phyloP scores from a whole-genome alignment of 2,329 filamentous ascomycete genomes.

The Aspergillus sergii region DNA sequence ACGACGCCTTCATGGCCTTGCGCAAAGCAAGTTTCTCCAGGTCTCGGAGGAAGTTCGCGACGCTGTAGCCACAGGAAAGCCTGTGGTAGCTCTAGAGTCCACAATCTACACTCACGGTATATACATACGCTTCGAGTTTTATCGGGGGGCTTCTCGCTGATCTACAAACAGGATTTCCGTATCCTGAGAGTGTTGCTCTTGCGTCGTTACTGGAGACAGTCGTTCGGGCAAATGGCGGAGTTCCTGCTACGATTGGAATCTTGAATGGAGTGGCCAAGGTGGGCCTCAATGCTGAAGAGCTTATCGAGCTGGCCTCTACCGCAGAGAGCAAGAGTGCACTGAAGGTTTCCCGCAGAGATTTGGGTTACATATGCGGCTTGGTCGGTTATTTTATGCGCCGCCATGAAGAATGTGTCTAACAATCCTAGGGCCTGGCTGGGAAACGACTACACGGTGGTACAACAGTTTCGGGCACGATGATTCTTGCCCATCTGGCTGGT shows the following conservation, averaged over 20 bases:
- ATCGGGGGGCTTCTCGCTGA: conserved; percentile 5
- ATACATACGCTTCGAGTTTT: not conserved
- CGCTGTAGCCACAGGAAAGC: conserved; percentile 72
- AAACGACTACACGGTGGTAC: conserved; percentile 81
- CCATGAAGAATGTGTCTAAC: conserved; percentile 4
- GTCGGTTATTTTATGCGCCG: conserved; percentile 49
- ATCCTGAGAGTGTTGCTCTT: conserved; percentile 72
- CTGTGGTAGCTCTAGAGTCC: conserved; percentile 89
- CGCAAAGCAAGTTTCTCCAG: conserved; percentile 58
- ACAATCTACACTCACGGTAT: conserved; percentile 95
- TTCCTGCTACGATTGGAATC: conserved; percentile 90
- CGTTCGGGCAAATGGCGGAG: conserved; percentile 76
- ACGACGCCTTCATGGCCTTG: conserved; percentile 32
- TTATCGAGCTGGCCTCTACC: conserved; percentile 67
- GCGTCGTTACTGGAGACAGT: conserved; percentile 79
- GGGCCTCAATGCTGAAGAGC: conserved; percentile 72
- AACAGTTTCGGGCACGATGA: conserved; percentile 90
- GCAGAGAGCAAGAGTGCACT: conserved; percentile 68
- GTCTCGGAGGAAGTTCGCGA: conserved; percentile 82
- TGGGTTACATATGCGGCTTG: conserved; percentile 78
- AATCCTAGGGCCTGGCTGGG: conserved; percentile 61
- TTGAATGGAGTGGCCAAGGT: conserved; percentile 81
- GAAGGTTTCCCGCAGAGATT: conserved; percentile 86
- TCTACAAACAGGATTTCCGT: conserved; percentile 61
- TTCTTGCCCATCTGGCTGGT: conserved; percentile 81